Percentiles rank a stretch among this genome's conserved stretches.
phyloP scores from a whole-genome alignment of 1,284 basidiomycete species.

The Puccinia brachypodii region DNA sequence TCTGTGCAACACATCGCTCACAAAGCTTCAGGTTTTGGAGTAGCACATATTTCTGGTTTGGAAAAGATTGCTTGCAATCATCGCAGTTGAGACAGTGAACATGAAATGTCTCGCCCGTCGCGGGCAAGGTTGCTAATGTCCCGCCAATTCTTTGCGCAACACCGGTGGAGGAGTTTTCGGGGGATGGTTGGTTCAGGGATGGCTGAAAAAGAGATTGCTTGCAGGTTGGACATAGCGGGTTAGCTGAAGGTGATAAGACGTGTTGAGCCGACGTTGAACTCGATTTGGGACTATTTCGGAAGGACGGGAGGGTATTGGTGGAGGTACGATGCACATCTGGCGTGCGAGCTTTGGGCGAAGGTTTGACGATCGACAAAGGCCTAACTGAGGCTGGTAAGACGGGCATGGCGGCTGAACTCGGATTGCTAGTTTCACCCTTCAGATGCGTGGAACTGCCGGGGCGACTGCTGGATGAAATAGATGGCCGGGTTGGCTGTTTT shows the following conservation, averaged over 20 bases:
- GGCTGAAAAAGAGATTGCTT: slow-evolving; percentile 37
- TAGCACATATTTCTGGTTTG: slow-evolving; percentile 34
- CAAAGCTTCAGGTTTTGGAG: slow-evolving; percentile 21
- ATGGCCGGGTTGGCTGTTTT: neutral
- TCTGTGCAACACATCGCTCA: slow-evolving; percentile 33
- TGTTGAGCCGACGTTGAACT: slow-evolving; percentile 1
- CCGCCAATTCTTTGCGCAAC: neutral
- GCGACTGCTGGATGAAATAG: neutral
- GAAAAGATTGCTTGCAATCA: slow-evolving; percentile 29
- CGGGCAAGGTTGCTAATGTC: slow-evolving; percentile 31
- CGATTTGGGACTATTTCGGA: neutral
- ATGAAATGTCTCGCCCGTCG: slow-evolving; percentile 45
- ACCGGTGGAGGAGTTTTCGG: neutral
- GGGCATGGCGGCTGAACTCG: neutral
- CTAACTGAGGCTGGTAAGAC: neutral
- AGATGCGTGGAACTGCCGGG: neutral
- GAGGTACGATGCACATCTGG: neutral
- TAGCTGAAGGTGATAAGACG: slow-evolving; percentile 32
- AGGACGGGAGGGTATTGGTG: slow-evolving; percentile 2
- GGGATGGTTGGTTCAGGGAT: neutral
- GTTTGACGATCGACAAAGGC: slow-evolving; percentile 6
- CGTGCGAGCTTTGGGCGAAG: neutral
- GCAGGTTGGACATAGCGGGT: slow-evolving; percentile 44
- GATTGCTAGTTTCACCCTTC: neutral
- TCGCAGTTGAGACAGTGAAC: slow-evolving; percentile 34